Evolutionary conservation across 2,329 filamentous ascomycete genomes (phyloP).

Genomic region (Stagonosporopsis cucurbitacearum): DNA sequence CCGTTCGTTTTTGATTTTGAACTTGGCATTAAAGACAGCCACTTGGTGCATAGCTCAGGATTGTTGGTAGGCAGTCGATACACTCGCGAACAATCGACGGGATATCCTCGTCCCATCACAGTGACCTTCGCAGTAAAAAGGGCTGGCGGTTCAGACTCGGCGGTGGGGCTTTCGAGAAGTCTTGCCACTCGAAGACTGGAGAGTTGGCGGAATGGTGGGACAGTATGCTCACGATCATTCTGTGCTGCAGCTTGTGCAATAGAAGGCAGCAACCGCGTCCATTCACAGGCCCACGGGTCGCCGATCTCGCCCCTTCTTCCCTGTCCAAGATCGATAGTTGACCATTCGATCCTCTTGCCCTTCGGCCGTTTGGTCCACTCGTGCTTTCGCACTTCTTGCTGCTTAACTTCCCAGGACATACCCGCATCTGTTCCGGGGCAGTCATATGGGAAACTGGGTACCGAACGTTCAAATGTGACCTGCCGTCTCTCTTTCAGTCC

Average conservation of each 20-base stretch:
- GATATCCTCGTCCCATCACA: constrained; percentile 73
- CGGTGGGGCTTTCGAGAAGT: constrained; percentile 11
- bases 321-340: constrained; percentile 74
- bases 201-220: constrained; percentile 34
- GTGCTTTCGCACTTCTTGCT: constrained; percentile 64
- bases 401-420: constrained; percentile 74
- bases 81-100: constrained; percentile 75
- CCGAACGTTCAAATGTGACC: constrained; percentile 77
- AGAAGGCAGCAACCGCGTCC: constrained; percentile 67
- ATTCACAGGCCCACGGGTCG: constrained; percentile 82
- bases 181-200: constrained; percentile 39
- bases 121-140: constrained; percentile 70
- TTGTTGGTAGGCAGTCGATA: constrained; percentile 76
- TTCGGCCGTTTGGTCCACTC: constrained; percentile 81
- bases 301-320: constrained; percentile 83
- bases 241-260: not conserved
- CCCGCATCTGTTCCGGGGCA: constrained; percentile 81
- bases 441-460: constrained; percentile 87
- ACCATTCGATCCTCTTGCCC: constrained; percentile 79
- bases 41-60: constrained; percentile 67
- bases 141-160: constrained; percentile 16
- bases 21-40: constrained; percentile 66
- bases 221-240: constrained; percentile 11
- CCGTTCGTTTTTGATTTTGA: constrained; percentile 1
- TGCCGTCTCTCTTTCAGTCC: constrained; percentile 82